These are phyloP conservation scores for Nitzschia sp. DNA, from an alignment of 108 stramenopile genomes.

Conservation along the genomic window DNA sequence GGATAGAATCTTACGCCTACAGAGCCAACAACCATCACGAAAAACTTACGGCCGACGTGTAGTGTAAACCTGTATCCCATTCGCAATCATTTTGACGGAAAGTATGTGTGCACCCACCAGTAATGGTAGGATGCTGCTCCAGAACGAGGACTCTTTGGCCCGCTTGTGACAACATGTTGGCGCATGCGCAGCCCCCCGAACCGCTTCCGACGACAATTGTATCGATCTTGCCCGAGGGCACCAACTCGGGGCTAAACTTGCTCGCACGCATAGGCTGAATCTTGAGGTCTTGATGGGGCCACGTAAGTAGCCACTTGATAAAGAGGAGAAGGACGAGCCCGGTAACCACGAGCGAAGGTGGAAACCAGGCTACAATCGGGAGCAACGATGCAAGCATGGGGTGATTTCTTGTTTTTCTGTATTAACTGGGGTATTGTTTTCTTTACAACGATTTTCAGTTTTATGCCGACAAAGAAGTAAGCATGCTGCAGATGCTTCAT, in stretches of 20 bases:
- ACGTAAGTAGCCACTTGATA: background rate
- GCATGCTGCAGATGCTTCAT: background rate
- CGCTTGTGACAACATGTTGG: constrained; percentile 58
- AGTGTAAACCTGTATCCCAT: constrained; percentile 63
- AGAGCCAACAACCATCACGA: too few species aligned
- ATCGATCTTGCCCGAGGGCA: constrained; percentile 47
- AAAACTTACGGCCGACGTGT: too few species aligned
- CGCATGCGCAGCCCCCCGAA: constrained; percentile 65
- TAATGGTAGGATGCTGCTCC: constrained; percentile 63
- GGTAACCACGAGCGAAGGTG: background rate
- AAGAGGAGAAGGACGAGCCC: background rate
- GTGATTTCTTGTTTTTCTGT: background rate
- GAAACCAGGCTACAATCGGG: constrained; percentile 2
- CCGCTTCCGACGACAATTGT: constrained; percentile 74
- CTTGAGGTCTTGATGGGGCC: background rate
- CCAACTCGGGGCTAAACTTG: constrained; percentile 39
- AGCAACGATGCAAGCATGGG: constrained; percentile 1
- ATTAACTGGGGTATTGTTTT: too few species aligned
- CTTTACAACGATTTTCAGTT: too few species aligned
- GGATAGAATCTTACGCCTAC: too few species aligned
- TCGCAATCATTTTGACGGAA: constrained; percentile 49
- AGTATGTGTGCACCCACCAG: constrained; percentile 61
- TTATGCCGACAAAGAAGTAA: background rate
- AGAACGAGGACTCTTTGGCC: constrained; percentile 65
- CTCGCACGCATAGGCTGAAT: constrained; percentile 41